Evolutionary conservation across 345 rosid genomes (phyloP).

Genomic region (Camelina neglecta): DNA sequence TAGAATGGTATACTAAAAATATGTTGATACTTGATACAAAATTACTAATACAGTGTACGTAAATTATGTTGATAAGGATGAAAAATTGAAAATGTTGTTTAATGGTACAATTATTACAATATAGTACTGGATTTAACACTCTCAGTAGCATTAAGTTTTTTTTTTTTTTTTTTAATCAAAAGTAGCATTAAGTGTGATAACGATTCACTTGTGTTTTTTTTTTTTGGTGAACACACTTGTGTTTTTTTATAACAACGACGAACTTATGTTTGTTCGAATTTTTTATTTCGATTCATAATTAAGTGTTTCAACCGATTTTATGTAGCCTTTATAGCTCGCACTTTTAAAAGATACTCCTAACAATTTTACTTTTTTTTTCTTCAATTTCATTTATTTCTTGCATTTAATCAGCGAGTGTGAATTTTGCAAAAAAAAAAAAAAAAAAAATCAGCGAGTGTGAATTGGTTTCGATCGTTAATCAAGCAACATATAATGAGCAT

Average conservation of each 20-base stretch:
- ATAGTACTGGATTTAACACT: too few relatives aligned
- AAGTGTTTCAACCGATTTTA: slow-evolving; percentile 7
- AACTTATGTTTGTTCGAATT: background rate
- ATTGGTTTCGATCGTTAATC: background rate
- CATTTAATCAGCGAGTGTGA: slow-evolving; percentile 21
- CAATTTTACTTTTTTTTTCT: background rate
- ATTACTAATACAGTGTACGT: background rate
- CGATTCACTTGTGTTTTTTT: too few relatives aligned
- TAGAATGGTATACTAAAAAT: background rate
- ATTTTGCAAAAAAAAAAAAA: background rate
- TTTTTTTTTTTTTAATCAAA: too few relatives aligned
- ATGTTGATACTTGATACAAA: background rate
- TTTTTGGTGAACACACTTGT: too few relatives aligned
- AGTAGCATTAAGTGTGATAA: too few relatives aligned
- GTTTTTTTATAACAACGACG: background rate
- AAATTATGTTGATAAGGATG: background rate
- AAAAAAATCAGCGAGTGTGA: slow-evolving; percentile 6
- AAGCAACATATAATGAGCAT: slow-evolving; percentile 7
- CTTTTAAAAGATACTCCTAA: background rate
- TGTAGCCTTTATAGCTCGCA: background rate
- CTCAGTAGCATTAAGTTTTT: too few relatives aligned
- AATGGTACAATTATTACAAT: too few relatives aligned
- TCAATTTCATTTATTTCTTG: background rate
- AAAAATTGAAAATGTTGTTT: background rate
- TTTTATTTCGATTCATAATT: background rate